phyloP scores from a whole-genome alignment of 2,329 filamentous ascomycete species.

The Nothomitra cinnamomea region DNA sequence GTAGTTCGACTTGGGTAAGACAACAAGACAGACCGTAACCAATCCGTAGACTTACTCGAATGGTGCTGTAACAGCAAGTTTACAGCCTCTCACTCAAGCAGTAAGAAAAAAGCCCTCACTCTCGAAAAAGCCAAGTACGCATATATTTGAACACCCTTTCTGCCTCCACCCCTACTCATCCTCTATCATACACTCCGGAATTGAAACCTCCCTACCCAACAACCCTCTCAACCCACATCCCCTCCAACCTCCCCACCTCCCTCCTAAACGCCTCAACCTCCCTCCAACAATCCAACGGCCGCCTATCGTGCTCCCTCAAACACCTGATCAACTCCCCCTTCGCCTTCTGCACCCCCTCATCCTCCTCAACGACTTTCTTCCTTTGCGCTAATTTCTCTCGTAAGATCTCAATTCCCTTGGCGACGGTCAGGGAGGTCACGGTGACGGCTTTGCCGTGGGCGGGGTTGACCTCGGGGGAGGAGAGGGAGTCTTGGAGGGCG shows the following conservation, averaged over 20 bases:
- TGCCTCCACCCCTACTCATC: too few relatives aligned
- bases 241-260: conserved; percentile 75
- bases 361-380: conserved; percentile 47
- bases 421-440: conserved; percentile 16
- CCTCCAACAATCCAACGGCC: conserved; percentile 85
- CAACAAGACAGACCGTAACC: too few relatives aligned
- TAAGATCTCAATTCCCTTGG: conserved; percentile 42
- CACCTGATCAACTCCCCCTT: conserved; percentile 64
- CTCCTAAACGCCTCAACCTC: conserved; percentile 84
- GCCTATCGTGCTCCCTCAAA: conserved; percentile 65
- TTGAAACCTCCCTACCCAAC: conserved; percentile 28
- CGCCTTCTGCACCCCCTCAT: conserved; percentile 55
- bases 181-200: too few relatives aligned
- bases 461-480: conserved; percentile 15
- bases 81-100: too few relatives aligned
- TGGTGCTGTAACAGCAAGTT: too few relatives aligned
- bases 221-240: conserved; percentile 72
- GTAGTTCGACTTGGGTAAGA: too few relatives aligned
- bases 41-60: too few relatives aligned
- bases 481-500: conserved; percentile 31
- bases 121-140: too few relatives aligned
- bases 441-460: conserved; percentile 20
- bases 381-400: conserved; percentile 41
- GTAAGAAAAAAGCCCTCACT: too few relatives aligned
- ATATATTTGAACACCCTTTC: too few relatives aligned